These are phyloP conservation scores for Trypanosoma grayi DNA, from an alignment of 208 protist genomes.

Conservation along the genomic window DNA sequence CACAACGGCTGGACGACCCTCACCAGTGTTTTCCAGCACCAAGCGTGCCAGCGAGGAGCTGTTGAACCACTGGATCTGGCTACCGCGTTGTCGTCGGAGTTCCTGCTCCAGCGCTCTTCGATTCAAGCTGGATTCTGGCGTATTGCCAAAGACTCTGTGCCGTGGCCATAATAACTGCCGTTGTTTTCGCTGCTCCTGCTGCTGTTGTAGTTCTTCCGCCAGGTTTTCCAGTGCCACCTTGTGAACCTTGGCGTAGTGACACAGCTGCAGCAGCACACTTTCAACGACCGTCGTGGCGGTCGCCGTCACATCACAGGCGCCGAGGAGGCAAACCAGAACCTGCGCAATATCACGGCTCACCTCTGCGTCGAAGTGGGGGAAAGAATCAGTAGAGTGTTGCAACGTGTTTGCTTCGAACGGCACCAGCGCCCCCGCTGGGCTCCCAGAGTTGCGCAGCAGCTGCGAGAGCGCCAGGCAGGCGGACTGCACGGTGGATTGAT, in stretches of 20 bases:
- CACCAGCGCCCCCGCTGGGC: neutral
- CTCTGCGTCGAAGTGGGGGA: conserved; percentile 17
- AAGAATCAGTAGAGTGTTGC: neutral
- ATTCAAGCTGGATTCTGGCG: neutral
- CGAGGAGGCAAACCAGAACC: conserved; percentile 54
- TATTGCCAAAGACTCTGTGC: neutral
- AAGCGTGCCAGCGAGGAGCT: conserved; percentile 19
- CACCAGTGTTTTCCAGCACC: conserved; percentile 15
- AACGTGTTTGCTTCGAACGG: neutral
- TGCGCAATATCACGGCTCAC: conserved; percentile 53
- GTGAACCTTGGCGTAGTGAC: conserved; percentile 43
- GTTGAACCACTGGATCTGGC: conserved; percentile 12
- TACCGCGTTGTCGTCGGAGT: conserved; percentile 1
- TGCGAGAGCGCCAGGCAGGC: conserved; percentile 24
- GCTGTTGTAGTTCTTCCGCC: neutral
- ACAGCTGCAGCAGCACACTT: conserved; percentile 42
- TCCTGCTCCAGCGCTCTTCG: conserved; percentile 10
- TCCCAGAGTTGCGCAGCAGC: conserved; percentile 13
- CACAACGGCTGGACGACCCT: conserved; percentile 6
- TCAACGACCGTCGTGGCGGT: conserved; percentile 52
- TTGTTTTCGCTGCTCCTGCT: neutral
- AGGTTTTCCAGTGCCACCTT: conserved; percentile 31
- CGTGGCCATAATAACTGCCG: neutral
- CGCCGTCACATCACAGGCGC: conserved; percentile 36
- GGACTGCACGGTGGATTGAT: conserved; percentile 17